phyloP scores from a whole-genome alignment of 306 rosid species.

The Vachellia collinsii region DNA sequence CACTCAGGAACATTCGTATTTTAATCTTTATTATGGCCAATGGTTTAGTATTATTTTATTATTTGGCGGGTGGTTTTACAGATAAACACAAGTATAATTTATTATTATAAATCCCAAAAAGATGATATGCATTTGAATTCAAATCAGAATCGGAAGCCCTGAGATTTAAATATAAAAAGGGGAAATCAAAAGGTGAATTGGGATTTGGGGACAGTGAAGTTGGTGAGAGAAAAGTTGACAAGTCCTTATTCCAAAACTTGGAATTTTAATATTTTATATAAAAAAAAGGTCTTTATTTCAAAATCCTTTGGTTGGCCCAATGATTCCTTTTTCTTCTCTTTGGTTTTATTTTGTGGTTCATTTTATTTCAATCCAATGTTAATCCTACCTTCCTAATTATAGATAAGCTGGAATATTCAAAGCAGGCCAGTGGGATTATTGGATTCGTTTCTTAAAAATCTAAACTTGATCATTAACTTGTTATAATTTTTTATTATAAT shows the following conservation, averaged over 20 bases:
- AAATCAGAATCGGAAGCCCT: background rate
- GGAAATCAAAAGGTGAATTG: slow-evolving; percentile 14
- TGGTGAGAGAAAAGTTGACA: slow-evolving; percentile 7
- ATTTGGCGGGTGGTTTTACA: background rate
- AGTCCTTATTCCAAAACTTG: slow-evolving; percentile 10
- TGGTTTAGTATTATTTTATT: background rate
- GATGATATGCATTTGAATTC: slow-evolving; percentile 23
- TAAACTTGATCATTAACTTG: background rate
- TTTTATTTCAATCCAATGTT: background rate
- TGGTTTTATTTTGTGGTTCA: background rate
- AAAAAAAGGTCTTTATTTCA: background rate
- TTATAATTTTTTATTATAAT: background rate
- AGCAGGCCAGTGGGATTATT: background rate
- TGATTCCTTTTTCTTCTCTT: background rate
- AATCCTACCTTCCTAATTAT: background rate
- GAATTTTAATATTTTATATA: background rate
- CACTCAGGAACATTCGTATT: background rate
- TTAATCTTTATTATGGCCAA: background rate
- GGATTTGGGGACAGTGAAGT: slow-evolving; percentile 10
- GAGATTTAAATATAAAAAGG: background rate
- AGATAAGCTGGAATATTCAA: slow-evolving; percentile 7
- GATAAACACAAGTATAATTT: background rate
- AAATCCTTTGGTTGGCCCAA: background rate
- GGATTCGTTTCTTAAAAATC: background rate
- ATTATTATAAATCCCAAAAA: background rate